A percentile compares a stretch with the other conserved stretches of the same genome.
These are phyloP conservation scores for Peziza echinospora DNA, from an alignment of 495 filamentous ascomycete species.

Conservation along the genomic window DNA sequence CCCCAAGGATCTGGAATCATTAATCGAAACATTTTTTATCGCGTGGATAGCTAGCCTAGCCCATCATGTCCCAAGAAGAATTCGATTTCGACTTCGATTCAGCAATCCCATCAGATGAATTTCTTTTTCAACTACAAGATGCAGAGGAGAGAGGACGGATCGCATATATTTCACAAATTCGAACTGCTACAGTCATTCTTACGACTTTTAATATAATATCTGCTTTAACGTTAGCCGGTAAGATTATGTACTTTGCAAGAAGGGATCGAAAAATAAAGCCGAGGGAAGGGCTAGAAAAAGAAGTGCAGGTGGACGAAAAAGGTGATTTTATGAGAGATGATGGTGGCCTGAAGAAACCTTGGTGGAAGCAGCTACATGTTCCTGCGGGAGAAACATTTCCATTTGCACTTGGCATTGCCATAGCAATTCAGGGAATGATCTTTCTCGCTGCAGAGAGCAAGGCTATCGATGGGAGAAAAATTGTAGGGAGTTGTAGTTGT, in stretches of 20 bases:
- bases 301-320: too few species aligned
- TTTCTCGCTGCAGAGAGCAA: slow-evolving; percentile 8
- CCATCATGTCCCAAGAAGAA: too few species aligned
- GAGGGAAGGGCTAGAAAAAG: neutral
- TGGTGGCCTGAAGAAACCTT: neutral
- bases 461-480: slow-evolving; percentile 1
- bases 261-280: neutral
- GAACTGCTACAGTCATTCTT: too few species aligned
- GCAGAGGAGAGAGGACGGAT: too few species aligned
- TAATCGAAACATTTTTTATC: too few species aligned
- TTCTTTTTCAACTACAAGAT: too few species aligned
- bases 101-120: too few species aligned
- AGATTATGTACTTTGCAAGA: neutral
- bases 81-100: too few species aligned
- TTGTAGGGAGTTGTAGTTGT: slow-evolving; percentile 8
- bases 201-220: neutral
- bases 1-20: too few species aligned
- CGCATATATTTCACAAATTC: too few species aligned
- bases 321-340: too few species aligned
- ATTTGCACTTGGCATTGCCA: slow-evolving; percentile 7
- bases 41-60: too few species aligned
- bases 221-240: neutral
- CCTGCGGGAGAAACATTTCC: slow-evolving; percentile 6
- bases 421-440: slow-evolving; percentile 11
- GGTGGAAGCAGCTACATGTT: neutral